Percentiles rank a stretch among this genome's conserved stretches.
These are phyloP conservation scores for Pharnaceum exiguum DNA, from an alignment of 148 eudicot species.

Conservation along the genomic window DNA sequence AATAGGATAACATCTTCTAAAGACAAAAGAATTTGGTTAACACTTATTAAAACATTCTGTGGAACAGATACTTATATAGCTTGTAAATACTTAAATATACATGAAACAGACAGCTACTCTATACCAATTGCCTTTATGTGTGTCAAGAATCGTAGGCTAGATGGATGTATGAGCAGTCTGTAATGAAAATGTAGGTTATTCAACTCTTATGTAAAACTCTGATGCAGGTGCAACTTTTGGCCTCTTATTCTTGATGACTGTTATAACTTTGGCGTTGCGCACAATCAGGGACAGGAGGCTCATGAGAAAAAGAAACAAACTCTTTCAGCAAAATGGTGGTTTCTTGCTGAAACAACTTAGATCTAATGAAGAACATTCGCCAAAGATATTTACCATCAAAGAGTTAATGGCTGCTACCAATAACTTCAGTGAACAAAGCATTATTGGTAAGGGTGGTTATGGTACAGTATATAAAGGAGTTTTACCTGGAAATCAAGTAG, in stretches of 20 bases:
- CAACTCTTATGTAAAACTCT: too few species aligned
- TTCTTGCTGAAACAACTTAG: conserved; percentile 7
- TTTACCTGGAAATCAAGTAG: conserved; percentile 1
- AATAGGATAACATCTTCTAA: too few species aligned
- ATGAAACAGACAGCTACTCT: too few species aligned
- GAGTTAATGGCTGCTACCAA: conserved; percentile 10
- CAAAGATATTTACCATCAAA: conserved; percentile 3
- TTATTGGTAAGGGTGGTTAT: conserved; percentile 15
- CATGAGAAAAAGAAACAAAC: not conserved
- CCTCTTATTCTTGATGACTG: not conserved
- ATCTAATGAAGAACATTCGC: not conserved
- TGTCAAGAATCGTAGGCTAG: too few species aligned
- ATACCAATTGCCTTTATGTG: too few species aligned
- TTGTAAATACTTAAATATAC: too few species aligned
- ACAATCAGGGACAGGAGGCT: not conserved
- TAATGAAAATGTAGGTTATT: too few species aligned
- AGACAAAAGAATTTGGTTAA: too few species aligned
- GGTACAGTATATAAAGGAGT: conserved; percentile 15
- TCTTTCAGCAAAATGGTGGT: conserved; percentile 15
- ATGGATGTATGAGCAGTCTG: too few species aligned
- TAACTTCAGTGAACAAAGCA: conserved; percentile 6
- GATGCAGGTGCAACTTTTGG: not conserved
- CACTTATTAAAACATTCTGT: too few species aligned
- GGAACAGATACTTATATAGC: too few species aligned
- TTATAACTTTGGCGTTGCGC: not conserved